These are phyloP conservation scores for Mentha longifolia DNA, from an alignment of 257 asterid species.

Conservation along the genomic window DNA sequence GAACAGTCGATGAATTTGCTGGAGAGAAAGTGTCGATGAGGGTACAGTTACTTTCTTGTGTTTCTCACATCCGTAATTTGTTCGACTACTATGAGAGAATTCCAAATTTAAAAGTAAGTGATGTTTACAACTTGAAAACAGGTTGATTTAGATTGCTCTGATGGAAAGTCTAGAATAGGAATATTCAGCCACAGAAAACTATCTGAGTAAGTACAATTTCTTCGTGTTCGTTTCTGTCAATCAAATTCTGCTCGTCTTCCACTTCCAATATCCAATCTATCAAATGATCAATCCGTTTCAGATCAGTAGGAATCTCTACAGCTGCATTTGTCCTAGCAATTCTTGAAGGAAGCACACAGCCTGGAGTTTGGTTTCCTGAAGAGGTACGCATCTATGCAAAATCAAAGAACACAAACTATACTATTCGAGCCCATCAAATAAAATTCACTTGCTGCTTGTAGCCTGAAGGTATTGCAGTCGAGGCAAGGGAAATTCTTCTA, in stretches of 20 bases:
- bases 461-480: constrained; percentile 84
- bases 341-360: constrained; percentile 90
- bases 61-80: background rate
- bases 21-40: constrained; percentile 96
- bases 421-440: background rate
- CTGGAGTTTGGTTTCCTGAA: constrained; percentile 98
- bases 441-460: constrained; percentile 34
- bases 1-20: constrained; percentile 62
- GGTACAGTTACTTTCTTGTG: constrained; percentile 44
- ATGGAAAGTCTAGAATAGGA: constrained; percentile 74
- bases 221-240: background rate
- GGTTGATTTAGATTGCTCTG: constrained; percentile 89
- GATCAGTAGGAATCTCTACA: constrained; percentile 85
- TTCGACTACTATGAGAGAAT: background rate
- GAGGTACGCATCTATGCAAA: constrained; percentile 64
- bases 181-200: constrained; percentile 85
- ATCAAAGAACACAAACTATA: constrained; percentile 5
- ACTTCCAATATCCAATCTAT: background rate
- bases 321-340: constrained; percentile 84
- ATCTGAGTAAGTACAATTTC: constrained; percentile 52
- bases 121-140: constrained; percentile 35
- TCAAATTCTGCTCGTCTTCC: background rate
- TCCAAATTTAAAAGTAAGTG: background rate
- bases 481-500: constrained; percentile 84
- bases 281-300: constrained; percentile 36